Conservation (phyloP, 2,329 filamentous ascomycete genomes). For the Stachybotrys chlorohalonatus region DNA sequence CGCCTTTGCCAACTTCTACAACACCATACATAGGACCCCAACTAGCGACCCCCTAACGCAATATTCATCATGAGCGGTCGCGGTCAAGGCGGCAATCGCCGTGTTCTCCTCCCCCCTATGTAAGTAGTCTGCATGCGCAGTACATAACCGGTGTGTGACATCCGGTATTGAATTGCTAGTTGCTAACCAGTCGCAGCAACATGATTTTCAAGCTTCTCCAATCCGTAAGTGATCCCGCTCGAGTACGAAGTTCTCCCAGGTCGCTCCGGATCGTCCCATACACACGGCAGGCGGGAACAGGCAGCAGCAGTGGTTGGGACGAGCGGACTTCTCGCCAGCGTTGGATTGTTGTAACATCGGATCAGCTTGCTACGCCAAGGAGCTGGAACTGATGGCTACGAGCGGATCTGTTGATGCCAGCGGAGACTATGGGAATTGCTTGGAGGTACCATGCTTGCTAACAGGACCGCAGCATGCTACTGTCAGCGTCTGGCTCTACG, state of each 20-base stretch:
- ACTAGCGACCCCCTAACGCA: neutral
- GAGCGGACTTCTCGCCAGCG: too few species aligned
- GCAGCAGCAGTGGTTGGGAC: too few species aligned
- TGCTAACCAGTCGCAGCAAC: slow-evolving; percentile 22
- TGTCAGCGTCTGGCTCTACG: slow-evolving; percentile 93
- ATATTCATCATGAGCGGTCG: slow-evolving; percentile 44
- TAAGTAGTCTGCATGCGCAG: slow-evolving; percentile 12
- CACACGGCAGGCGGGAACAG: too few species aligned
- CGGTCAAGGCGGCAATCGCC: slow-evolving; percentile 49
- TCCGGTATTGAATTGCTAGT: neutral
- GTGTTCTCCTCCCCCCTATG: slow-evolving; percentile 52
- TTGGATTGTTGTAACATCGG: too few species aligned
- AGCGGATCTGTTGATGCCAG: neutral
- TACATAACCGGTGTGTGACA: neutral
- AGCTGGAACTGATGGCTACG: neutral
- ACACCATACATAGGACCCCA: neutral
- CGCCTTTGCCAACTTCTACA: neutral
- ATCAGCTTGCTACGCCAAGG: too few species aligned
- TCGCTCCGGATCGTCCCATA: too few species aligned
- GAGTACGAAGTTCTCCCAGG: too few species aligned
- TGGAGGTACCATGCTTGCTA: slow-evolving; percentile 4
- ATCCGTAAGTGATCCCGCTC: slow-evolving; percentile 24
- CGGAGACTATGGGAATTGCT: neutral
- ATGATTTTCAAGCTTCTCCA: slow-evolving; percentile 69
- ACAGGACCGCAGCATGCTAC: slow-evolving; percentile 53